phyloP scores from a whole-genome alignment of 352 stramenopile genomes.

The Pythium guiyangense region DNA sequence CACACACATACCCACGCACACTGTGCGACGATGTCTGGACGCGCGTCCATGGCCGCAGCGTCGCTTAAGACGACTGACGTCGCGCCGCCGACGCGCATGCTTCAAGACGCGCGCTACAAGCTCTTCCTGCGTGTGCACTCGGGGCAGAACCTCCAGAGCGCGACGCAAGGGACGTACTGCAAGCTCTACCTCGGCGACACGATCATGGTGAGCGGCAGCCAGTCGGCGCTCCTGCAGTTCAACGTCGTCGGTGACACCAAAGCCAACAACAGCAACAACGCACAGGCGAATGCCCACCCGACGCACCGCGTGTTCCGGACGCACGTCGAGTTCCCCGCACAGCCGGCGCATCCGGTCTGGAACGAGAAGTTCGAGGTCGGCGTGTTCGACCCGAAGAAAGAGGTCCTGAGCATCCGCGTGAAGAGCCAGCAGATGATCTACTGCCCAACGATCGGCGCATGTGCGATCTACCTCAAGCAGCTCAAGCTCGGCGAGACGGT shows the following conservation, averaged over 20 bases:
- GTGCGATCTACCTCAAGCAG: slow-evolving; percentile 49
- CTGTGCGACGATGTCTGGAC: too few species aligned
- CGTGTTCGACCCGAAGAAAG: too few species aligned
- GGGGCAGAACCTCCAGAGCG: slow-evolving; percentile 34
- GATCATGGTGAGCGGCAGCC: slow-evolving; percentile 32
- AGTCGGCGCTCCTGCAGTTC: slow-evolving; percentile 18
- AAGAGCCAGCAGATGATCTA: too few species aligned
- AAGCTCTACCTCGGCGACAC: slow-evolving; percentile 68
- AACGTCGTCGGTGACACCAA: slow-evolving; percentile 6
- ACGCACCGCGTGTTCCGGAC: slow-evolving; percentile 56
- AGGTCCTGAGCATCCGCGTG: too few species aligned
- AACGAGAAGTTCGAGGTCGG: slow-evolving; percentile 81
- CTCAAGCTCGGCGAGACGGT: slow-evolving; percentile 33
- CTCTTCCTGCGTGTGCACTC: slow-evolving; percentile 71
- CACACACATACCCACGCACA: too few species aligned
- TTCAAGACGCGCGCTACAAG: slow-evolving; percentile 30
- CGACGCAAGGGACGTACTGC: slow-evolving; percentile 50
- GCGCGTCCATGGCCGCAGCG: not conserved
- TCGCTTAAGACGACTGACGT: slow-evolving; percentile 2
- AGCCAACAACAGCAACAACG: slow-evolving; percentile 3
- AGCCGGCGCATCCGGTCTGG: slow-evolving; percentile 44
- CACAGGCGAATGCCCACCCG: slow-evolving; percentile 2
- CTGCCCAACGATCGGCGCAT: slow-evolving; percentile 54
- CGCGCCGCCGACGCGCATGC: slow-evolving; percentile 5
- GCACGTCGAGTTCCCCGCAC: slow-evolving; percentile 33